Evolutionary conservation across 441 rosid species (phyloP), one percentile per base, ranked within the genome.

Genomic region (Geranium incanum): DNA sequence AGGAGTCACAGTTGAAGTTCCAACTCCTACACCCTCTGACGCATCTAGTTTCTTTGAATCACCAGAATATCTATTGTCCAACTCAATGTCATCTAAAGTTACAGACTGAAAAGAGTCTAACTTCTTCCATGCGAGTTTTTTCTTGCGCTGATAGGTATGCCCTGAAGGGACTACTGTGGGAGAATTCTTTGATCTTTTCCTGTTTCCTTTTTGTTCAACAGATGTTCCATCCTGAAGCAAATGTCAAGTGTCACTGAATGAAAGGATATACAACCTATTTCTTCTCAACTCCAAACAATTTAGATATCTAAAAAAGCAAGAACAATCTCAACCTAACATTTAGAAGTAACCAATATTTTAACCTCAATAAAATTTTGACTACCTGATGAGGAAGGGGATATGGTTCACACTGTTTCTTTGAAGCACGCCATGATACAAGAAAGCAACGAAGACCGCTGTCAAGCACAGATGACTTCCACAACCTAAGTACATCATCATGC

Each of bases 401-500:
- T 70, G 67, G 57, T 67, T 75, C 60, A 69, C 59, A 18, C 13
- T 59, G 69, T 72, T 71, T 77, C 78, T 75, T 78, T 8, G 66
- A 72, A 70, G 76, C 52, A 23, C 39, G 68, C 83, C 75, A 70
- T 66, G 85, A 84, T 70, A 59, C 68, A 76, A 87, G 71, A 75
- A 83, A 84, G 50, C 81, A 80, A 60, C 70, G 76, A 66, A 92
- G 84, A 79, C 57, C 72, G 70, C 55, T 77, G 80, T 78, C 74
- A 74, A 83, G 64, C 70, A 86, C 82, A 65, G 74, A 70, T 60
- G 86, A 80, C 79, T 81, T 87, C 88, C 93, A 95, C 73, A 86
- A 89, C 64, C 78, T 78, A 70, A 88, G 79, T 66, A 85, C 90
- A 83, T 76, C 83, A 75, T 80, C 85, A 77, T 88, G 93, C 85